phyloP scores from a whole-genome alignment of 257 asterid species.

The Striga asiatica region DNA sequence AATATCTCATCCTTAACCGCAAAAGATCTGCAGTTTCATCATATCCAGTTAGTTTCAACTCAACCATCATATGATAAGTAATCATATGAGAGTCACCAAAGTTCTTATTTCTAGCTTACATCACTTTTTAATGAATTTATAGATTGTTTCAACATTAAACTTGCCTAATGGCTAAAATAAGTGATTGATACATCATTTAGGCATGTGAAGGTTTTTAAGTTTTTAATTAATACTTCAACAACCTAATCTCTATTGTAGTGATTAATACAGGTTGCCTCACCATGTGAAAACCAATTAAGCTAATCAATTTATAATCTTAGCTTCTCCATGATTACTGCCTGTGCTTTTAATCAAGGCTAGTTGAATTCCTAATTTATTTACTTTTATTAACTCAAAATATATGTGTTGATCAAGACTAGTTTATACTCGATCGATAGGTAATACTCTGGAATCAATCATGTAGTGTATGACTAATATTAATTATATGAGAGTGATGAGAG shows the following conservation, averaged over 20 bases:
- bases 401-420: too few species aligned
- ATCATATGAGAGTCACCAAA: neutral
- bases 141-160: too few species aligned
- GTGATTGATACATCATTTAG: neutral
- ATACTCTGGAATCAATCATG: too few species aligned
- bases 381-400: too few species aligned
- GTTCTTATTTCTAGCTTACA: neutral
- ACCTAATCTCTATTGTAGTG: constrained; percentile 16
- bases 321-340: neutral
- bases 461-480: too few species aligned
- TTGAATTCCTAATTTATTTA: too few species aligned
- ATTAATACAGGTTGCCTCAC: constrained; percentile 5
- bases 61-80: neutral
- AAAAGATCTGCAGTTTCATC: constrained; percentile 49
- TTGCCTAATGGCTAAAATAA: too few species aligned
- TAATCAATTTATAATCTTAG: neutral
- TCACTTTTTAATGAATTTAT: too few species aligned
- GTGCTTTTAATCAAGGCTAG: too few species aligned
- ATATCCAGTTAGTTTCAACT: neutral
- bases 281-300: neutral
- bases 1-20: constrained; percentile 95
- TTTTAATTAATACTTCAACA: constrained; percentile 19
- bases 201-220: neutral
- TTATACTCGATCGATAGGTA: too few species aligned
- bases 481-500: neutral